Evolutionary conservation across 1,139 yeast species (phyloP).

Genomic region (Diutina sp.): DNA sequence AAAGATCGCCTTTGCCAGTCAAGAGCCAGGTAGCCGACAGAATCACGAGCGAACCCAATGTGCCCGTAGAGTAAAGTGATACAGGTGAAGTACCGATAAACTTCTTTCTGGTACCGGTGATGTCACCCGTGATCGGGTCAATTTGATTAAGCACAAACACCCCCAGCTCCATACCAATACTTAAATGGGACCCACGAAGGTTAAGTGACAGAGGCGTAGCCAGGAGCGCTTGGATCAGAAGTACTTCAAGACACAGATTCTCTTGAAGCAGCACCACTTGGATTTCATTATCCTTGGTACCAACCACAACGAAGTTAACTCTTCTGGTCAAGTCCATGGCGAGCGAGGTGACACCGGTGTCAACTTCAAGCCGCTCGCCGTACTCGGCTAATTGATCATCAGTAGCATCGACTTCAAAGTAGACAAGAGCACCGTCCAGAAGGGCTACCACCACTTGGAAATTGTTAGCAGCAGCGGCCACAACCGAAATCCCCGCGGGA

Average conservation of each 20-base stretch:
- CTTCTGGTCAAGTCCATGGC: constrained; percentile 35
- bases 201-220: constrained; percentile 42
- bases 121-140: constrained; percentile 47
- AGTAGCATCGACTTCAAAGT: constrained; percentile 63
- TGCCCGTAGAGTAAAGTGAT: constrained; percentile 15
- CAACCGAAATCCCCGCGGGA: constrained; percentile 62
- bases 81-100: constrained; percentile 64
- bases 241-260: constrained; percentile 46
- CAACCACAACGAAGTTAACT: constrained; percentile 53
- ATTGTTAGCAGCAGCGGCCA: constrained; percentile 47
- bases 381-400: constrained; percentile 60
- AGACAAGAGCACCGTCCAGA: constrained; percentile 63
- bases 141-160: constrained; percentile 55
- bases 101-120: constrained; percentile 58
- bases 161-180: constrained; percentile 77
- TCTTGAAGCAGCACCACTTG: constrained; percentile 56
- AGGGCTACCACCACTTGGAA: constrained; percentile 61
- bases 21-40: constrained; percentile 7
- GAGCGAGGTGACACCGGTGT: constrained; percentile 36
- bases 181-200: constrained; percentile 28
- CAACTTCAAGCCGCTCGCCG: constrained; percentile 47
- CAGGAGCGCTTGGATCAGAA: constrained; percentile 58
- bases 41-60: constrained; percentile 21
- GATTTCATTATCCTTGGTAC: constrained; percentile 59
- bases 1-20: constrained; percentile 10